Conservation (phyloP, 495 filamentous ascomycete genomes). For the Penicillium antarcticum region DNA sequence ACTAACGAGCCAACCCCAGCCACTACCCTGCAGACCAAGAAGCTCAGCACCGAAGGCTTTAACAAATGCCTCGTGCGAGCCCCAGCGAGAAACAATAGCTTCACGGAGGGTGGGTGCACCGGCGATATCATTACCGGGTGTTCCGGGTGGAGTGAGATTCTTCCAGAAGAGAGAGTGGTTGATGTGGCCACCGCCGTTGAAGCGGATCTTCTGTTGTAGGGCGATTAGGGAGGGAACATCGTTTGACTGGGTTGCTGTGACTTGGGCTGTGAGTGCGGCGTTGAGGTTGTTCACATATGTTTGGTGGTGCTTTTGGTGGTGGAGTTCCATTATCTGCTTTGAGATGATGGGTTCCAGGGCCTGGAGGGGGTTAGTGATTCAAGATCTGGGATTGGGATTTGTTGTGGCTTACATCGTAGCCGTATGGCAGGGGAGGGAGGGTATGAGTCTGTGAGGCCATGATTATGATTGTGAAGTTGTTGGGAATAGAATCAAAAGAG, state of each 20-base stretch:
- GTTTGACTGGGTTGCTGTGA: slow-evolving; percentile 37
- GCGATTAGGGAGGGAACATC: slow-evolving; percentile 62
- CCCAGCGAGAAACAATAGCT: slow-evolving; percentile 71
- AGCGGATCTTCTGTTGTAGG: slow-evolving; percentile 82
- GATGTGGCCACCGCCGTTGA: slow-evolving; percentile 91
- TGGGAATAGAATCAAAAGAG: not conserved
- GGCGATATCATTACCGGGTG: slow-evolving; percentile 63
- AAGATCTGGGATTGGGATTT: not conserved
- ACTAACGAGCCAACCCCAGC: slow-evolving; percentile 93
- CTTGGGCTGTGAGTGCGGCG: slow-evolving; percentile 46
- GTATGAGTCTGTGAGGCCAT: slow-evolving; percentile 21
- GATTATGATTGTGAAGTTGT: not conserved
- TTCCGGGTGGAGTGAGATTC: slow-evolving; percentile 69
- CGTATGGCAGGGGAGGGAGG: slow-evolving; percentile 42
- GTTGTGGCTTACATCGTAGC: slow-evolving; percentile 33
- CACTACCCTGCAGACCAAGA: slow-evolving; percentile 84
- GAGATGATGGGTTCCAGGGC: slow-evolving; percentile 94
- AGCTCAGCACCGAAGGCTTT: slow-evolving; percentile 67
- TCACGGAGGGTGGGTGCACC: slow-evolving; percentile 47
- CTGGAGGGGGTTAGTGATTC: slow-evolving; percentile 16
- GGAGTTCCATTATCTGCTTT: slow-evolving; percentile 93
- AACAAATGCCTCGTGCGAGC: slow-evolving; percentile 63
- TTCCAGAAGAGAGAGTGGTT: slow-evolving; percentile 94
- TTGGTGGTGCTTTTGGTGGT: slow-evolving; percentile 64
- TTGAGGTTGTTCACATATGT: slow-evolving; percentile 67